Base-by-base conservation (phyloP, 1,284 basidiomycete species). In the Ustilago shanxiensis region DNA sequence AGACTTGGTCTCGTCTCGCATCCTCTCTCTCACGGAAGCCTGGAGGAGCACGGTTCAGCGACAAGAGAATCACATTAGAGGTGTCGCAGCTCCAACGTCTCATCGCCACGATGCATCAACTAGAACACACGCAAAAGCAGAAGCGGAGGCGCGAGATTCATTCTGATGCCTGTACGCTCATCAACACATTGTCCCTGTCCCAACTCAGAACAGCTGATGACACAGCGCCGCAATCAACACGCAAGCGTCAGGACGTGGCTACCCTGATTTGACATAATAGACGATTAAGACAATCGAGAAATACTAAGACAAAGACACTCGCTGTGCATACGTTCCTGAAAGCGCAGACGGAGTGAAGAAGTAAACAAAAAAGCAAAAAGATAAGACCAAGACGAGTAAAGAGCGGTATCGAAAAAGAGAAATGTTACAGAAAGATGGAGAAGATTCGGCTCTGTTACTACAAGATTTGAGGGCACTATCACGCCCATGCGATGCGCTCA, bases 1-100 rank as follows among this genome's bases (percentile, higher is more conserved):
- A 8, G 53, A 47, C 4, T 29, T 67, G 14, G 67, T 67, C n/a
- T 60, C 64, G n/a, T 37, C 52, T 1, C 64, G 61, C 10, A 68
- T 76, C 16, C 16, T 28, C 3, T n/a, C 11, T 6, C 58, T 76
- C 1, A 41, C 59, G 0, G 56, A 60, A n/a, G 7, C 16, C 2
- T 76, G 73, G 73, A 14, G 13, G 0, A 22, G 16, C 4, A 39
- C 41, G 2, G 53, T 71, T 5, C 51, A 64, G 7, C 44, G 51
- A 20, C 52, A 70, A 28, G 63, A 75, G n/a, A 37, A 26, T 1
- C 57, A 52, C 33, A 33, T 58, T 7, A 29, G 64, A n/a, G 20
- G 35, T 2, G 28, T 66, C 18, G 55, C 58, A 29, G 26, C 20
- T n/a, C 26, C 49, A 28, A 37, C 50, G 14, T 1, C 51, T n/a